These are phyloP conservation scores for Aureobasidium sp. DNA, from an alignment of 2,329 filamentous ascomycete genomes.

Conservation along the genomic window DNA sequence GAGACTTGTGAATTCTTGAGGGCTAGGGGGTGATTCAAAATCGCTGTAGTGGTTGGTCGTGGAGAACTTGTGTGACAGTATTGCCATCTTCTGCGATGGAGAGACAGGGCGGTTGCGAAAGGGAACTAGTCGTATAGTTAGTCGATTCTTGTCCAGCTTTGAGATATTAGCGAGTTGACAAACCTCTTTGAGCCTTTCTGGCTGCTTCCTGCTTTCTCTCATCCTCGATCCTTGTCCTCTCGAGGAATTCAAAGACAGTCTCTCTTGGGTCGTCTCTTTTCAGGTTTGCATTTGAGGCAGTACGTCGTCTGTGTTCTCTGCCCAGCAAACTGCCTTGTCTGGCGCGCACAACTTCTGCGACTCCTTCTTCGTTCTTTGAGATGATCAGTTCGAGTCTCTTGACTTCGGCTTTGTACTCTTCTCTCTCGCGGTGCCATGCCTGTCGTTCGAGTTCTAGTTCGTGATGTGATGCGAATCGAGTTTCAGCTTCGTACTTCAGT, in stretches of 20 bases:
- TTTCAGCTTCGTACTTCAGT: slow-evolving; percentile 22
- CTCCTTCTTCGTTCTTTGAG: slow-evolving; percentile 32
- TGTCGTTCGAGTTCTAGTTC: slow-evolving; percentile 23
- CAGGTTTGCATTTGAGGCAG: slow-evolving; percentile 12
- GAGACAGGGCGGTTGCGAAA: slow-evolving; percentile 22
- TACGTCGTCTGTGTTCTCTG: slow-evolving; percentile 14
- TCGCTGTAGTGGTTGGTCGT: slow-evolving; percentile 20
- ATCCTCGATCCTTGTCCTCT: slow-evolving; percentile 21
- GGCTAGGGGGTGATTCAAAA: slow-evolving; percentile 23
- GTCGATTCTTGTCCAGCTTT: neutral
- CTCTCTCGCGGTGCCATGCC: slow-evolving; percentile 25
- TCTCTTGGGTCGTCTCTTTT: slow-evolving; percentile 18
- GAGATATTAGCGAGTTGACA: neutral
- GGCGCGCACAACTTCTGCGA: slow-evolving; percentile 33
- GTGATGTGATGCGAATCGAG: slow-evolving; percentile 15
- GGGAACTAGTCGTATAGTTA: slow-evolving; percentile 19
- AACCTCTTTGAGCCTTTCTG: slow-evolving; percentile 23
- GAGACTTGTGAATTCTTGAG: slow-evolving; percentile 3
- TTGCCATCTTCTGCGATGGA: slow-evolving; percentile 31
- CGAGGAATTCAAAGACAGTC: slow-evolving; percentile 26
- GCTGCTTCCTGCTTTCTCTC: slow-evolving; percentile 19
- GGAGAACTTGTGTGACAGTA: slow-evolving; percentile 30
- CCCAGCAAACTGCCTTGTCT: slow-evolving; percentile 31
- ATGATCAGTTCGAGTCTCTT: slow-evolving; percentile 37
- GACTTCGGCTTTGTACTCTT: slow-evolving; percentile 32